These are phyloP conservation scores for Coleophoma crateriformis DNA, from an alignment of 2,329 filamentous ascomycete genomes.

Conservation along the genomic window DNA sequence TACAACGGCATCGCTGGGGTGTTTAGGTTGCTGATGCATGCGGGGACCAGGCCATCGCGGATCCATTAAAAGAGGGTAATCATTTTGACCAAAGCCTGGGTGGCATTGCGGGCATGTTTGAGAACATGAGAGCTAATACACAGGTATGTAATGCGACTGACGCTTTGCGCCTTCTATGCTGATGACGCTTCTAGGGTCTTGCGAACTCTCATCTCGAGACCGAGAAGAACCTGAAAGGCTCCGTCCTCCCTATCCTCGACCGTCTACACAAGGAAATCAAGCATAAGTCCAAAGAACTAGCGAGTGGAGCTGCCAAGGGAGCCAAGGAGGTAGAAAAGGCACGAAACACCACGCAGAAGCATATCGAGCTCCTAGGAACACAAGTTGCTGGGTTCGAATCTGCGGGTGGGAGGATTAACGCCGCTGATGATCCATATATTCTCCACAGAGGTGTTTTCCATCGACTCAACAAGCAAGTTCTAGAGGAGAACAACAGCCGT, in stretches of 20 bases:
- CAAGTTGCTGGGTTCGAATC: slow-evolving; percentile 78
- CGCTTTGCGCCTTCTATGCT: slow-evolving; percentile 1
- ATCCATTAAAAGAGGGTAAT: slow-evolving; percentile 80
- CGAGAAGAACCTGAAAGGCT: slow-evolving; percentile 81
- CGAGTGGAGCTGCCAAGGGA: slow-evolving; percentile 72
- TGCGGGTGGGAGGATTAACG: slow-evolving; percentile 62
- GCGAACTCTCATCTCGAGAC: slow-evolving; percentile 88
- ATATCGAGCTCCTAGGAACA: slow-evolving; percentile 89
- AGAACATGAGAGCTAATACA: slow-evolving; percentile 90
- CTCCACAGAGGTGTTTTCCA: slow-evolving; percentile 75
- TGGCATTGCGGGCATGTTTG: slow-evolving; percentile 84
- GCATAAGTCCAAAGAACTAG: slow-evolving; percentile 87
- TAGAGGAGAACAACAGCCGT: slow-evolving; percentile 93
- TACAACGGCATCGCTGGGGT: too few species aligned
- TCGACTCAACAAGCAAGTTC: slow-evolving; percentile 82
- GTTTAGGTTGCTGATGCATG: slow-evolving; percentile 8
- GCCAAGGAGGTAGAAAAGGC: slow-evolving; percentile 91
- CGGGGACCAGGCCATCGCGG: slow-evolving; percentile 63
- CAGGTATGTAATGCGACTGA: slow-evolving; percentile 41
- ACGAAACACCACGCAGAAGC: slow-evolving; percentile 81
- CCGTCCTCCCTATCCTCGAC: slow-evolving; percentile 82
- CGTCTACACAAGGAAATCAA: slow-evolving; percentile 95
- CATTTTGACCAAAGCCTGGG: slow-evolving; percentile 91
- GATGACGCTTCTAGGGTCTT: slow-evolving; percentile 57
- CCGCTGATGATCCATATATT: slow-evolving; percentile 82